Evolutionary conservation across 179 eudicot species (phyloP).

Genomic region (Actinidia arguta): DNA sequence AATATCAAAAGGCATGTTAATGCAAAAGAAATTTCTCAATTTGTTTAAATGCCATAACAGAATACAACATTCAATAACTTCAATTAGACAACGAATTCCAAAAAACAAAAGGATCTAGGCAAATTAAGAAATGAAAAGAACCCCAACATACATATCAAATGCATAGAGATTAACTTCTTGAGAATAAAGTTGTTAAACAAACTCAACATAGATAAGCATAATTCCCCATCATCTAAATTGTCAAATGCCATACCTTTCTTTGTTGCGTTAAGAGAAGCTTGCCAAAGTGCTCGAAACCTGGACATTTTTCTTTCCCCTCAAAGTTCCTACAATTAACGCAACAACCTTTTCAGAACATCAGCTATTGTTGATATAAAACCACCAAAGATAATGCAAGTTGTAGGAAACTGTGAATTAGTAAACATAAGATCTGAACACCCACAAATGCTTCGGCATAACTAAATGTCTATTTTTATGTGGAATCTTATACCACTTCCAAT

Average conservation of each 20-base stretch:
- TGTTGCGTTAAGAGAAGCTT: conserved; percentile 88
- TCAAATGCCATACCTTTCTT: conserved; percentile 65
- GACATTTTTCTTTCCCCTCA: conserved; percentile 52
- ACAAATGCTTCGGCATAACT: neutral
- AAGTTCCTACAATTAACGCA: conserved; percentile 20
- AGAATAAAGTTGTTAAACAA: neutral
- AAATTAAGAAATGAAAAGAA: neutral
- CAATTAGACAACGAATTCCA: too few species aligned
- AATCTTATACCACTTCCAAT: neutral
- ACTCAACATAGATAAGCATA: neutral
- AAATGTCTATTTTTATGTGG: too few species aligned
- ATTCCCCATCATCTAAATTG: neutral
- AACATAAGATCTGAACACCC: neutral
- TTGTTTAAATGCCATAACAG: neutral
- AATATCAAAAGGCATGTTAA: neutral
- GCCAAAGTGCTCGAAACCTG: conserved; percentile 74
- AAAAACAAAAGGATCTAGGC: neutral
- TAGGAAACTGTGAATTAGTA: neutral
- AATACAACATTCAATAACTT: neutral
- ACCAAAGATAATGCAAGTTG: neutral
- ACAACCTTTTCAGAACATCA: neutral
- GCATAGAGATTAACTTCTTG: neutral
- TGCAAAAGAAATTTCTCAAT: neutral
- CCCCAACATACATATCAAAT: neutral
- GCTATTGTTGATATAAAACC: neutral